phyloP scores from a whole-genome alignment of 352 stramenopile species.

The Pythium monospermum region DNA sequence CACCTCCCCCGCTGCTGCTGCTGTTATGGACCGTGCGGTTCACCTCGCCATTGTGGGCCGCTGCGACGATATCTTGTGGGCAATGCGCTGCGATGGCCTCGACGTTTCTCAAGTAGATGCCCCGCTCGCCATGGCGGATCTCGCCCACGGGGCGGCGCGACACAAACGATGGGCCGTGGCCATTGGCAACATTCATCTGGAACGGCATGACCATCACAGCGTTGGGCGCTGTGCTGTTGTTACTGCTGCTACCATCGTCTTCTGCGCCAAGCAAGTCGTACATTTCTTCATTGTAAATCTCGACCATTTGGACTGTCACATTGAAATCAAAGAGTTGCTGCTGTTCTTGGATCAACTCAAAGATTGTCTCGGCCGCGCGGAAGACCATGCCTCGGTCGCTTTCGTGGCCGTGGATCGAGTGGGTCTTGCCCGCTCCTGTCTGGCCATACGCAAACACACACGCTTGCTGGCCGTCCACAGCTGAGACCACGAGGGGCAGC shows the following conservation, averaged over 20 bases:
- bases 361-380: constrained; percentile 44
- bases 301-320: constrained; percentile 59
- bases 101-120: constrained; percentile 70
- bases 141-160: constrained; percentile 34
- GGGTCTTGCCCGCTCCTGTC: constrained; percentile 38
- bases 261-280: constrained; percentile 51
- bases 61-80: constrained; percentile 31
- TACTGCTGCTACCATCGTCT: not conserved
- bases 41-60: constrained; percentile 29
- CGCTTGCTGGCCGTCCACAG: constrained; percentile 89
- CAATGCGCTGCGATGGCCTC: constrained; percentile 30
- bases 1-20: constrained; percentile 17
- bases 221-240: not conserved
- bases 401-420: constrained; percentile 28
- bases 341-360: constrained; percentile 31
- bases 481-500: constrained; percentile 83
- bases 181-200: constrained; percentile 5
- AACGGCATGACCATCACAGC: constrained; percentile 18
- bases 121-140: constrained; percentile 67
- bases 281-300: constrained; percentile 88
- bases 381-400: constrained; percentile 35
- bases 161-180: constrained; percentile 17
- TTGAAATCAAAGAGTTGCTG: constrained; percentile 40
- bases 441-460: constrained; percentile 96
- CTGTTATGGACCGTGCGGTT: constrained; percentile 26